A percentile compares a stretch with the other conserved stretches of the same genome.
Evolutionary conservation across 108 stramenopile genomes (phyloP).

Genomic region (Ochromonas danica): DNA sequence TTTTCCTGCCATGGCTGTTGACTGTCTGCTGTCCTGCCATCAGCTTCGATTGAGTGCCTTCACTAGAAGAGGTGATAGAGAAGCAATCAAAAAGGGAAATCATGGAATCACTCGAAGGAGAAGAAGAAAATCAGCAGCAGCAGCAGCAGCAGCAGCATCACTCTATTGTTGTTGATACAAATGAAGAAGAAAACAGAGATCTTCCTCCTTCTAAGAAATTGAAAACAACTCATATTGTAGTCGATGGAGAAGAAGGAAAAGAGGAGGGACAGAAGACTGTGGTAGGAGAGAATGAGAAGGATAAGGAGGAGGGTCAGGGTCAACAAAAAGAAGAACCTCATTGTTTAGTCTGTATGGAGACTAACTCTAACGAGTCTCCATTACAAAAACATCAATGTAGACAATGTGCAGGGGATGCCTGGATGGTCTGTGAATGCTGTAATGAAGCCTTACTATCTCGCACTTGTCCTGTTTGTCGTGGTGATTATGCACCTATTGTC

Average conservation of each 20-base stretch:
- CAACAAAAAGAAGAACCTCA: not conserved
- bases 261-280: not conserved
- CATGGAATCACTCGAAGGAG: too few species aligned
- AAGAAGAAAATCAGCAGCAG: too few species aligned
- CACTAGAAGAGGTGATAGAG: too few species aligned
- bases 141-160: too few species aligned
- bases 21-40: too few species aligned
- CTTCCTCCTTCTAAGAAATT: too few species aligned
- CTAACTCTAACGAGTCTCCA: not conserved
- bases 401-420: not conserved
- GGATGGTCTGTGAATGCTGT: not conserved
- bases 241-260: slow-evolving; percentile 69
- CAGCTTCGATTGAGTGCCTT: too few species aligned
- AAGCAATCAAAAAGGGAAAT: too few species aligned
- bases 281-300: not conserved
- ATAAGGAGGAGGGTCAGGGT: not conserved
- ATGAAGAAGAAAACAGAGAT: too few species aligned
- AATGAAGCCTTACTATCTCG: slow-evolving; percentile 1
- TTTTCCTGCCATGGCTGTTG: too few species aligned
- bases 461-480: slow-evolving; percentile 6
- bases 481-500: slow-evolving; percentile 13
- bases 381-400: not conserved
- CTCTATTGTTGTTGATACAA: too few species aligned
- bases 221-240: too few species aligned
- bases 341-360: not conserved